Evolutionary conservation across 495 filamentous ascomycete species (phyloP), one percentile per base, ranked within the genome.

Genomic region (Endocarpon pusillum): DNA sequence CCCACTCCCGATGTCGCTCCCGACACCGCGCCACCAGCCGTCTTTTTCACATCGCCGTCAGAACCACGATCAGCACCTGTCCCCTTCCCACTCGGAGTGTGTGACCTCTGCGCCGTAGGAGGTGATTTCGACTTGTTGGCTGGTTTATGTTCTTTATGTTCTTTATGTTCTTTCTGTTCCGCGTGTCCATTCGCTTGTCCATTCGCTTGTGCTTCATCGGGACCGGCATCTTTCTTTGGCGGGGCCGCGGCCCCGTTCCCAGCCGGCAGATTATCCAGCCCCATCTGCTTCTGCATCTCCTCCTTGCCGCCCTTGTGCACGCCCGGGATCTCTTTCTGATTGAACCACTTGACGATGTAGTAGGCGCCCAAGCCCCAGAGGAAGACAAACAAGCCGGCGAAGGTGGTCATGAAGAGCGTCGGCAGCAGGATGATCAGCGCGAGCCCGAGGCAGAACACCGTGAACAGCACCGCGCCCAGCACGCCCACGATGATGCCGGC

Each of bases 361-460:
- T 69, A 79, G 19, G 55, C 59, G 33, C 55, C 65, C 15, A 73
- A 54, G 7, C 57, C 72, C 67, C 71, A 78, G 2, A 69, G 51
- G 73, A 75, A 84, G 35, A 75, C 39, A 33, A 69, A 62, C 1
- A 67, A 51, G 7, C 64, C 74, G 18, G 65, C 44, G 35, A 58
- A 48, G 12, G 59, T 63, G 3, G 71, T 77, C 19, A 73, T 36
- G 53, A 73, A 68, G 20, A 83, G 44, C 5, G 68, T 67, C 0
- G 75, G 76, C 3, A 77, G 52, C 27, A 82, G 57, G 33, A 82
- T 41, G 33, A 78, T 43, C 17, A 75, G 54, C n/a, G 69, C 75
- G 31, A 77, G 40, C 33, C 71, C 67, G 36, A 66, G 59, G 58
- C 67, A 72, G 52, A 73, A 68, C 33, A 71, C 58, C 5, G 64